These are phyloP conservation scores for Brassica carinata DNA, from an alignment of 345 rosid species.

Conservation along the genomic window DNA sequence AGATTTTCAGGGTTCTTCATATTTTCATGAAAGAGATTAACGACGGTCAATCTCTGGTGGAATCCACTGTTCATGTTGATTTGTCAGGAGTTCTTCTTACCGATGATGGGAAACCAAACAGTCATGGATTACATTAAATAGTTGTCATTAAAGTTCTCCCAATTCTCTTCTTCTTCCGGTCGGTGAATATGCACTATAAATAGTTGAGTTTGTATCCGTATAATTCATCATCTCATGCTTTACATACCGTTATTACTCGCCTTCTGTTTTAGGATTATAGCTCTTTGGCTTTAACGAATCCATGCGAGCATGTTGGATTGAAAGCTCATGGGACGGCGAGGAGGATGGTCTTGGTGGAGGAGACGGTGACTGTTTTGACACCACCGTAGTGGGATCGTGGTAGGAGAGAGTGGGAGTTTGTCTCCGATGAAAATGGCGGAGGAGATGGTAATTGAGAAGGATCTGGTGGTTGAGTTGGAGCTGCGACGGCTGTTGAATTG, in stretches of 20 bases:
- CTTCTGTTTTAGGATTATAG: background rate
- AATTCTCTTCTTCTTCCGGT: background rate
- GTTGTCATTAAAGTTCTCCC: too few species aligned
- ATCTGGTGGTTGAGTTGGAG: background rate
- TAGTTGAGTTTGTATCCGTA: background rate
- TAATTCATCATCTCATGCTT: background rate
- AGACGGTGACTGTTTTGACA: background rate
- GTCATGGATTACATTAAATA: too few species aligned
- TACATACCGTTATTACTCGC: background rate
- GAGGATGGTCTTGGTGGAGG: background rate
- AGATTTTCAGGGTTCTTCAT: too few species aligned
- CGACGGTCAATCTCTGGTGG: too few species aligned
- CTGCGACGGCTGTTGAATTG: background rate
- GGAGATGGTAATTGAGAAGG: background rate
- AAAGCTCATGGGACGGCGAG: background rate
- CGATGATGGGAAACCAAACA: too few species aligned
- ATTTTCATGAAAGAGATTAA: too few species aligned
- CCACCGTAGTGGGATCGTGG: too few species aligned
- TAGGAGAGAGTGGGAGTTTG: conserved; percentile 48
- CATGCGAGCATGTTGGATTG: background rate
- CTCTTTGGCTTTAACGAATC: background rate
- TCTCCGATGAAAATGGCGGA: background rate
- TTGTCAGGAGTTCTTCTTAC: too few species aligned
- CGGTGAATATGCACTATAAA: background rate
- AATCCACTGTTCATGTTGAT: too few species aligned